Evolutionary conservation across 345 rosid species (phyloP).

Genomic region (Corchorus olitorius): DNA sequence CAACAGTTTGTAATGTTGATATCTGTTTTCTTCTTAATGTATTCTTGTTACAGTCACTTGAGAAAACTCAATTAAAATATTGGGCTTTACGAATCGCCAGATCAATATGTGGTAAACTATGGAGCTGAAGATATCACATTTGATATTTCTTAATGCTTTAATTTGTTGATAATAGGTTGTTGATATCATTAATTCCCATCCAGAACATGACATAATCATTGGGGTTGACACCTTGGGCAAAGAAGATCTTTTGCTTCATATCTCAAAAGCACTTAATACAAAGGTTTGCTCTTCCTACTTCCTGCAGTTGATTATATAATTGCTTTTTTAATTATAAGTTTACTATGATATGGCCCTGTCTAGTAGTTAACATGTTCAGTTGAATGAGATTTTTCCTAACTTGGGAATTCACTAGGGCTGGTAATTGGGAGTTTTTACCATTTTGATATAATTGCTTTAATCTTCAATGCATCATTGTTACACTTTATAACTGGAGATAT

Average conservation of each 20-base stretch:
- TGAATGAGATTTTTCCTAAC: constrained; percentile 5
- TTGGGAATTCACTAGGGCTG: neutral
- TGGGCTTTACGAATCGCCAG: neutral
- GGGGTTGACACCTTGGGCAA: constrained; percentile 75
- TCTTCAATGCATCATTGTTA: neutral
- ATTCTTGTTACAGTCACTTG: neutral
- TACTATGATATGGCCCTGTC: neutral
- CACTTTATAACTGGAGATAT: neutral
- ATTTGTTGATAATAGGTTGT: constrained; percentile 44
- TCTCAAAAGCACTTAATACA: constrained; percentile 49
- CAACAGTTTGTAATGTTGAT: neutral
- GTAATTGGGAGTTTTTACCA: neutral
- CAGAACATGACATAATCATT: constrained; percentile 65
- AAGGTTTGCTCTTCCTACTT: constrained; percentile 46
- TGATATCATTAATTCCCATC: constrained; percentile 67
- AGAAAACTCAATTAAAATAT: neutral
- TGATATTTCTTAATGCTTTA: constrained; percentile 12
- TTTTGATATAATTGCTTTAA: neutral
- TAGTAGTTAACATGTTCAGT: neutral
- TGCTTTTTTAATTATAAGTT: neutral
- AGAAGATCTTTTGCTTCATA: constrained; percentile 64
- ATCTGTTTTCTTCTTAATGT: neutral
- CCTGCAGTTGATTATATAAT: neutral
- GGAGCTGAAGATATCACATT: constrained; percentile 7
- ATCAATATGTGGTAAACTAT: constrained; percentile 11